These are phyloP conservation scores for Kurtzmaniella quercitrusa DNA, from an alignment of 1,139 yeast species.

Conservation along the genomic window DNA sequence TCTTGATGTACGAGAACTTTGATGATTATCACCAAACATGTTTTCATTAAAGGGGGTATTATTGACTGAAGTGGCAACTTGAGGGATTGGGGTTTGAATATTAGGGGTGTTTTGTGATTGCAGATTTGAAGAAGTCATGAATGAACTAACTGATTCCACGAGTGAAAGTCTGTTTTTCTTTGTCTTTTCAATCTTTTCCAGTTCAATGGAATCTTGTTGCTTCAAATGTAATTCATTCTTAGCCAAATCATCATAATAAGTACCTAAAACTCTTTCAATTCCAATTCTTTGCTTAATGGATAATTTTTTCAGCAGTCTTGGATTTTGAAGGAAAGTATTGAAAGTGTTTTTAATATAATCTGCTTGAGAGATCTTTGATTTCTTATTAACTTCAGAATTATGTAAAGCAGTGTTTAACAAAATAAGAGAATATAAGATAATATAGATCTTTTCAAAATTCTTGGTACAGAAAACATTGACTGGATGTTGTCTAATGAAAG, in stretches of 20 bases:
- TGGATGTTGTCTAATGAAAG: conserved; percentile 58
- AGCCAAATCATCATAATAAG: conserved; percentile 38
- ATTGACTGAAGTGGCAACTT: not conserved
- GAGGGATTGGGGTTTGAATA: not conserved
- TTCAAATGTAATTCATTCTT: conserved; percentile 40
- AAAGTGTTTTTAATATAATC: conserved; percentile 58
- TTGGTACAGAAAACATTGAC: conserved; percentile 45
- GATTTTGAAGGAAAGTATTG: conserved; percentile 36
- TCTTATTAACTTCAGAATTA: conserved; percentile 41
- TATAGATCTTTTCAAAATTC: conserved; percentile 62
- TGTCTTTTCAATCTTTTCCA: conserved; percentile 1
- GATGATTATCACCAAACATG: not conserved
- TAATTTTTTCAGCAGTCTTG: conserved; percentile 24
- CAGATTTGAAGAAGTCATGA: conserved; percentile 1
- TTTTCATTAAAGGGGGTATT: not conserved
- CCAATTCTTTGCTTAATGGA: conserved; percentile 36
- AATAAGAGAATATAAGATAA: conserved; percentile 68
- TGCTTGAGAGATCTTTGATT: conserved; percentile 37
- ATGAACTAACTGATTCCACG: conserved; percentile 7
- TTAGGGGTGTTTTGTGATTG: not conserved
- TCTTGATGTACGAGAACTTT: not conserved
- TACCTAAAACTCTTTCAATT: conserved; percentile 41
- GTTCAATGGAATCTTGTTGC: conserved; percentile 13
- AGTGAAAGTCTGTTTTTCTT: conserved; percentile 7
- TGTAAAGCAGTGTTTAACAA: conserved; percentile 70